These are phyloP conservation scores for Phytophthora cajani DNA, from an alignment of 352 stramenopile genomes.

Conservation along the genomic window DNA sequence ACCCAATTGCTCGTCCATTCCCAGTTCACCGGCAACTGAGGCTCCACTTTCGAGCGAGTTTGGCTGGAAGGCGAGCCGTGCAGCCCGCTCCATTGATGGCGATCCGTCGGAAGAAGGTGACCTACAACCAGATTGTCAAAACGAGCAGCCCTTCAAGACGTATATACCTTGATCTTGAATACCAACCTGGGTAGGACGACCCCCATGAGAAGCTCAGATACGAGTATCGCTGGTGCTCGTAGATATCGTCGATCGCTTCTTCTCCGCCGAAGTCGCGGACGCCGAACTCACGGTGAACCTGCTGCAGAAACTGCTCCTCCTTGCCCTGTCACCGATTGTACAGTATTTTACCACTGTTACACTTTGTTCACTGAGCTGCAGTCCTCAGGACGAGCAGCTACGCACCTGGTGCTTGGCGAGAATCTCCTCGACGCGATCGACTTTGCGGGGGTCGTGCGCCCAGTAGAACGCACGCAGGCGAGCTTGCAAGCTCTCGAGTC, in stretches of 20 bases:
- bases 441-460: conserved; percentile 73
- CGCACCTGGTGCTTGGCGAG: conserved; percentile 50
- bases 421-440: conserved; percentile 69
- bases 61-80: conserved; percentile 70
- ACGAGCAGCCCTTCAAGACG: too few species aligned
- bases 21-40: conserved; percentile 72
- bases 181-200: conserved; percentile 59
- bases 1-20: conserved; percentile 70
- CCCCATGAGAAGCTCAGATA: conserved; percentile 82
- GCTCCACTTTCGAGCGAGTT: conserved; percentile 61
- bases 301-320: conserved; percentile 69
- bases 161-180: neutral
- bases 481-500: conserved; percentile 32
- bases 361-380: neutral
- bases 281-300: conserved; percentile 65
- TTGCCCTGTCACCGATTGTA: conserved; percentile 34
- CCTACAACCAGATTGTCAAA: conserved; percentile 29
- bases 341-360: neutral
- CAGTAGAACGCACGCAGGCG: conserved; percentile 74
- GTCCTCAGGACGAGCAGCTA: neutral
- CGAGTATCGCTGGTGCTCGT: conserved; percentile 86
- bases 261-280: conserved; percentile 78
- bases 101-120: conserved; percentile 73
- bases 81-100: conserved; percentile 63
- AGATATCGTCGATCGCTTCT: conserved; percentile 72